phyloP scores from a whole-genome alignment of 177 flowering plant genomes.

The Vitis hybrid region DNA sequence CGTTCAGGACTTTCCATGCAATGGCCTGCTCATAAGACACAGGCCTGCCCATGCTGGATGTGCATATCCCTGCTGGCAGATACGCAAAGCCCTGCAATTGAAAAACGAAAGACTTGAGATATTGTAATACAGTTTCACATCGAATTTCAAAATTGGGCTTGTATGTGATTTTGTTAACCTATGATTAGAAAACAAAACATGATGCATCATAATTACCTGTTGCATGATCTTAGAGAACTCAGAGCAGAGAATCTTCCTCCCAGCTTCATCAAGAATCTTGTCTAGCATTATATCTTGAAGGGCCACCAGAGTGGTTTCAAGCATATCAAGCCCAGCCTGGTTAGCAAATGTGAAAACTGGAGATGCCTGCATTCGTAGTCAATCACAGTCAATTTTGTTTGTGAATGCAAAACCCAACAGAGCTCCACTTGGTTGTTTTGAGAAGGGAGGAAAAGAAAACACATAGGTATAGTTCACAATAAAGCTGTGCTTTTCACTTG shows the following conservation, averaged over 20 bases:
- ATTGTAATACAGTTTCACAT: too few relatives aligned
- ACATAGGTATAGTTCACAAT: too few relatives aligned
- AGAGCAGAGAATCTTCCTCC: slow-evolving; percentile 48
- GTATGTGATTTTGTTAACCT: too few relatives aligned
- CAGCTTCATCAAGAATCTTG: slow-evolving; percentile 62
- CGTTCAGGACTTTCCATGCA: slow-evolving; percentile 81
- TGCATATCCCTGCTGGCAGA: slow-evolving; percentile 74
- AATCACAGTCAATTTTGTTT: background rate
- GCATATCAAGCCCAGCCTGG: slow-evolving; percentile 70
- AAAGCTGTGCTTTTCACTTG: too few relatives aligned
- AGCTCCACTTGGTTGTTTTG: too few relatives aligned
- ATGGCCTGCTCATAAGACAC: slow-evolving; percentile 79
- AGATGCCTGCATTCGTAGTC: slow-evolving; percentile 40
- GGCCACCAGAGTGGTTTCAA: slow-evolving; percentile 60
- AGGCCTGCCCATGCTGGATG: slow-evolving; percentile 81
- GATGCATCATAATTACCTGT: slow-evolving; percentile 36
- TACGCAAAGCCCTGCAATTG: slow-evolving; percentile 65
- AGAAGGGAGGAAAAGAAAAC: too few relatives aligned
- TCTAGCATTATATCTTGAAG: slow-evolving; percentile 81
- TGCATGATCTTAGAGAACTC: slow-evolving; percentile 74
- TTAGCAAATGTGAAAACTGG: slow-evolving; percentile 62
- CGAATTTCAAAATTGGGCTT: background rate
- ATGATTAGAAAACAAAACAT: background rate
- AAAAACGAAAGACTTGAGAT: slow-evolving; percentile 44
- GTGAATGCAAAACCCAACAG: background rate